phyloP scores from a whole-genome alignment of 352 stramenopile genomes.

The Globisporangium uncinulatum region DNA sequence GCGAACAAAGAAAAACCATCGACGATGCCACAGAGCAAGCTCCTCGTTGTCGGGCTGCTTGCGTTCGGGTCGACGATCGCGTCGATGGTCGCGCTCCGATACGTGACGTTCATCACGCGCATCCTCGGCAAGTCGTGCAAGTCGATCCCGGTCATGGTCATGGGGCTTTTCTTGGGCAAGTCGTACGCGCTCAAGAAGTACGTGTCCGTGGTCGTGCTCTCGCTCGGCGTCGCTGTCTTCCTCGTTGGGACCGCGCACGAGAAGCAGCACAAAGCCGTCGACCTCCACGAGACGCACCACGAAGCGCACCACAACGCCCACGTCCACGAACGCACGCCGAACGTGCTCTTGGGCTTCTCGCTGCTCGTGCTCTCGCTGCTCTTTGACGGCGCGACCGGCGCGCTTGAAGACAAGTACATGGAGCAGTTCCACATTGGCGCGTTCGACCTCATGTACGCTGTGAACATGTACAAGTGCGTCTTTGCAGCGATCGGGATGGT shows the following conservation, averaged over 20 bases:
- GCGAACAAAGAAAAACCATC: constrained; percentile 63
- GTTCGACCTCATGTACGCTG: constrained; percentile 86
- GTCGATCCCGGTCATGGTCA: constrained; percentile 82
- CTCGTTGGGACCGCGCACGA: constrained; percentile 66
- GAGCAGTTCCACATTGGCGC: constrained; percentile 74
- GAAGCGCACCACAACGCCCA: constrained; percentile 2
- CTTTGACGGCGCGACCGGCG: constrained; percentile 74
- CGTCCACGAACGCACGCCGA: constrained; percentile 49
- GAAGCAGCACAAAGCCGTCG: constrained; percentile 48
- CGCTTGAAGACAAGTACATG: constrained; percentile 80
- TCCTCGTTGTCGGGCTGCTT: constrained; percentile 54
- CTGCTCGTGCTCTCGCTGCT: constrained; percentile 68
- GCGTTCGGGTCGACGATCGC: constrained; percentile 78
- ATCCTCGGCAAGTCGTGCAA: constrained; percentile 88
- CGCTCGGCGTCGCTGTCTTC: constrained; percentile 68
- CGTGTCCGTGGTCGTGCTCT: constrained; percentile 70
- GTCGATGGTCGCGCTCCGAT: constrained; percentile 79
- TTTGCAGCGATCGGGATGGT: constrained; percentile 69
- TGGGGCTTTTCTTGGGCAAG: constrained; percentile 70
- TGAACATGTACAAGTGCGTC: constrained; percentile 80
- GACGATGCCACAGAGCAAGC: constrained; percentile 64
- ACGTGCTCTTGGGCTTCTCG: constrained; percentile 60
- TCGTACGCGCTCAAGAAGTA: constrained; percentile 81
- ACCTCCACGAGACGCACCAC: constrained; percentile 32
- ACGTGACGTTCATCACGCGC: constrained; percentile 83